phyloP scores from a whole-genome alignment of 2,329 filamentous ascomycete genomes.

The Purpureocillium takamizusanense region DNA sequence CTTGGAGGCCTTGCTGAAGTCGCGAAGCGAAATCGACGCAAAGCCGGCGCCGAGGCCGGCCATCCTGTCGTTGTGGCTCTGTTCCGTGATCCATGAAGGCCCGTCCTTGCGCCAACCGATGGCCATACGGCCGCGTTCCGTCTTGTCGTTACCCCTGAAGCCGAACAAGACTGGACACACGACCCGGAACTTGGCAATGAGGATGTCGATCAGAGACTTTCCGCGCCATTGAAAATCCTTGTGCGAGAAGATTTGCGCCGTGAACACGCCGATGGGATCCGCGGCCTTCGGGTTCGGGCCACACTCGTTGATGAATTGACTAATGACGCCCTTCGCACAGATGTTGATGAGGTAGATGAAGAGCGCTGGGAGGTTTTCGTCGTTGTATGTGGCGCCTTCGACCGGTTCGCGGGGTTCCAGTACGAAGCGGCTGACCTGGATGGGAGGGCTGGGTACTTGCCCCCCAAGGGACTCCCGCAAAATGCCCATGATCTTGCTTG shows the following conservation, averaged over 20 bases:
- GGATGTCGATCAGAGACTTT: slow-evolving; percentile 65
- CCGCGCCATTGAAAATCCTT: slow-evolving; percentile 59
- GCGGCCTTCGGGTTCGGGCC: slow-evolving; percentile 55
- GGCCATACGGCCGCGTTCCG: slow-evolving; percentile 53
- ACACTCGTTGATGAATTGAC: slow-evolving; percentile 60
- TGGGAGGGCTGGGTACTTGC: slow-evolving; percentile 37
- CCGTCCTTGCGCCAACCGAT: slow-evolving; percentile 65
- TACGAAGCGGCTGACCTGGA: slow-evolving; percentile 48
- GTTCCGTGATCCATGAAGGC: slow-evolving; percentile 53
- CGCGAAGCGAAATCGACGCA: slow-evolving; percentile 71
- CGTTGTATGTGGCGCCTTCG: slow-evolving; percentile 43
- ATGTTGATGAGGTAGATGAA: slow-evolving; percentile 71
- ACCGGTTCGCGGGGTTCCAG: slow-evolving; percentile 32
- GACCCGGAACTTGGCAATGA: slow-evolving; percentile 76
- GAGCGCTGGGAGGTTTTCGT: slow-evolving; percentile 48
- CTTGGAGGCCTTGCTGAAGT: slow-evolving; percentile 63
- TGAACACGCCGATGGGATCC: slow-evolving; percentile 70
- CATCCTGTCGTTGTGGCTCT: slow-evolving; percentile 75
- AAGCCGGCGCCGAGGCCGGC: slow-evolving; percentile 77
- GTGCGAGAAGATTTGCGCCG: slow-evolving; percentile 65
- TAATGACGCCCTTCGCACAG: slow-evolving; percentile 63
- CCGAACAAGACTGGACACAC: slow-evolving; percentile 82
- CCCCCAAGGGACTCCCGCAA: slow-evolving; percentile 46
- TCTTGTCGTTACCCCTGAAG: slow-evolving; percentile 66
- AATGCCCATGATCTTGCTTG: slow-evolving; percentile 24